Evolutionary conservation across 2,329 filamentous ascomycete genomes (phyloP).

Genomic region (Botrytis squamosa): DNA sequence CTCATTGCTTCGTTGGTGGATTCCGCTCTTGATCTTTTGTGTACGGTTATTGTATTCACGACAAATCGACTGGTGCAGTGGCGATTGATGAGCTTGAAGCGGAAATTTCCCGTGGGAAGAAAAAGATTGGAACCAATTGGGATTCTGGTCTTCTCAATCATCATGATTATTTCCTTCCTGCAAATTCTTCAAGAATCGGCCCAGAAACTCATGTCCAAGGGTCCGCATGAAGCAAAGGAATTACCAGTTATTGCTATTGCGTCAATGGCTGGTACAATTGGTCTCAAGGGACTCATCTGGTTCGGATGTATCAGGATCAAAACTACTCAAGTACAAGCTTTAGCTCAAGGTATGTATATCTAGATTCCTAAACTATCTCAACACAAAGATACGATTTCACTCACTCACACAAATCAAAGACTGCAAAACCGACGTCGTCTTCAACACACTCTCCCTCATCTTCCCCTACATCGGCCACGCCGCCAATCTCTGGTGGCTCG

Average conservation of each 20-base stretch:
- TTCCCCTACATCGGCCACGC: slow-evolving; percentile 59
- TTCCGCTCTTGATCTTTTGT: slow-evolving; percentile 58
- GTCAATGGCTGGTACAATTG: slow-evolving; percentile 54
- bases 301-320: slow-evolving; percentile 56
- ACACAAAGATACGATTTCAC: not conserved
- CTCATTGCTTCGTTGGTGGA: slow-evolving; percentile 59
- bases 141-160: slow-evolving; percentile 59
- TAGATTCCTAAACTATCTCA: rapidly evolving
- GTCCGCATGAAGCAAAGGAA: slow-evolving; percentile 44
- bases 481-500: slow-evolving; percentile 62
- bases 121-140: slow-evolving; percentile 56
- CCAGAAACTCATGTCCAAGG: slow-evolving; percentile 49
- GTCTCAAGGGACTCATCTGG: slow-evolving; percentile 58
- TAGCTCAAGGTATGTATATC: slow-evolving; percentile 47
- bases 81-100: slow-evolving; percentile 50
- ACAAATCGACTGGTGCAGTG: slow-evolving; percentile 58
- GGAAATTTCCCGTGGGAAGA: slow-evolving; percentile 55
- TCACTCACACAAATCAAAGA: slow-evolving; percentile 39
- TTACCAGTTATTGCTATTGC: slow-evolving; percentile 53
- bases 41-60: slow-evolving; percentile 57
- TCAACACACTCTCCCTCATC: slow-evolving; percentile 59
- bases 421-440: slow-evolving; percentile 61
- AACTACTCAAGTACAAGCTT: slow-evolving; percentile 59
- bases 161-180: slow-evolving; percentile 61
- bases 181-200: slow-evolving; percentile 60